Percentiles rank a stretch among this genome's conserved stretches.
These are phyloP conservation scores for Capsicum baccatum DNA, from an alignment of 257 asterid species.

Conservation along the genomic window DNA sequence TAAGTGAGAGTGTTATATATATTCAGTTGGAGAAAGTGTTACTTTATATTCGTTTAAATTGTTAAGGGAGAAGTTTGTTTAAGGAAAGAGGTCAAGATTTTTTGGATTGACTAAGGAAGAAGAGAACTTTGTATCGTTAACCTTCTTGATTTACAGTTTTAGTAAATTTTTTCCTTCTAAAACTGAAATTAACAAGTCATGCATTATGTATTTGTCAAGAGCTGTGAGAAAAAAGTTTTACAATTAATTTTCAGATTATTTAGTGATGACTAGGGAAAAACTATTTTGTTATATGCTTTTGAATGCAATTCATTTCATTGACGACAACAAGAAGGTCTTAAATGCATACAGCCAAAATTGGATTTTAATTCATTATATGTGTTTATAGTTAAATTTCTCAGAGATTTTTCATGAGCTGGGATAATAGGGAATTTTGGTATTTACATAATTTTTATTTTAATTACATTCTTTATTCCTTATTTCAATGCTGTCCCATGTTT, in stretches of 20 bases:
- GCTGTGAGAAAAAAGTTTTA: not conserved
- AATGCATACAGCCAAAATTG: not conserved
- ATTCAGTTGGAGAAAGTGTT: not conserved
- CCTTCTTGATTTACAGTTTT: not conserved
- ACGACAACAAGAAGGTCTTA: not conserved
- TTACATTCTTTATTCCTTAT: not conserved
- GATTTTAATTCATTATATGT: not conserved
- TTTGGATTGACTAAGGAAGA: not conserved
- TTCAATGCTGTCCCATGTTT: not conserved
- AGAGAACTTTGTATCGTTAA: not conserved
- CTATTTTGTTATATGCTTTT: not conserved
- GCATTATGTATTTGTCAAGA: not conserved
- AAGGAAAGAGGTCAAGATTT: not conserved
- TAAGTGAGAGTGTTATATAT: not conserved
- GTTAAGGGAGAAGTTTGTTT: not conserved
- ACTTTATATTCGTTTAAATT: not conserved
- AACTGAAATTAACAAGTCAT: not conserved
- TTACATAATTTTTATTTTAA: too few species aligned
- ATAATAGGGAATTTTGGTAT: not conserved
- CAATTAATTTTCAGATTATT: not conserved
- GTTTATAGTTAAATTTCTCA: not conserved
- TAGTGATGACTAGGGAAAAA: not conserved
- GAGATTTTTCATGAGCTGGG: not conserved
- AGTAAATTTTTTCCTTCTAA: not conserved
- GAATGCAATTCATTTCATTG: not conserved